Percentiles rank a stretch among this genome's conserved stretches.
Evolutionary conservation across 192 early-diverging fungal species (phyloP).

Genomic region (Piromyces sp.): DNA sequence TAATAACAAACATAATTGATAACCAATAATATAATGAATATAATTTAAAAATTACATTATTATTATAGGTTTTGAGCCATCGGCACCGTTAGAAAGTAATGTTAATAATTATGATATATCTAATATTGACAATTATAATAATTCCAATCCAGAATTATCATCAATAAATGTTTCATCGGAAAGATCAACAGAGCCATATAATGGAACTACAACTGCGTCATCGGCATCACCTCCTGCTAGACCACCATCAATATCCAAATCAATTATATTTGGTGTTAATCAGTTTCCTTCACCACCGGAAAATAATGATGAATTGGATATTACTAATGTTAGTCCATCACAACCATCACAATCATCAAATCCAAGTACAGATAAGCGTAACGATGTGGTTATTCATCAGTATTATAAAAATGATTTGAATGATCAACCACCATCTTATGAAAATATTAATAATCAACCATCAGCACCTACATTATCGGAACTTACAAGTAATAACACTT

Average conservation of each 20-base stretch:
- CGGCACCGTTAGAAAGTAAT: background rate
- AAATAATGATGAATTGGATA: background rate
- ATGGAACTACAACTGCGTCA: background rate
- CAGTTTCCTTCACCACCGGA: background rate
- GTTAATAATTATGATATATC: background rate
- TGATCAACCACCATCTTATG: background rate
- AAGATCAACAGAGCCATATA: background rate
- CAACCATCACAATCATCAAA: background rate
- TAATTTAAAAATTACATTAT: too few species aligned
- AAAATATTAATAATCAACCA: background rate
- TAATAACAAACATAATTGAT: too few species aligned
- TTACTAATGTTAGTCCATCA: background rate
- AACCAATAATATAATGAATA: too few species aligned
- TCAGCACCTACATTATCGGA: background rate
- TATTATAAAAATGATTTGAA: background rate
- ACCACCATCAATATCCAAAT: background rate
- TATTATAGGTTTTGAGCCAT: background rate
- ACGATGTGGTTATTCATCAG: background rate
- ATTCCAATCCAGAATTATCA: background rate
- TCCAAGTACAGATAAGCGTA: background rate
- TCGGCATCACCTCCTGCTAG: background rate
- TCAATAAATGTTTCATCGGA: background rate
- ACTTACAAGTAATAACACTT: background rate
- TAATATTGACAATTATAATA: background rate
- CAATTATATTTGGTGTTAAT: background rate